A percentile compares a stretch with the other conserved stretches of the same genome.
Conservation (phyloP, 2,329 filamentous ascomycete genomes). For the Aschersonia sp. region DNA sequence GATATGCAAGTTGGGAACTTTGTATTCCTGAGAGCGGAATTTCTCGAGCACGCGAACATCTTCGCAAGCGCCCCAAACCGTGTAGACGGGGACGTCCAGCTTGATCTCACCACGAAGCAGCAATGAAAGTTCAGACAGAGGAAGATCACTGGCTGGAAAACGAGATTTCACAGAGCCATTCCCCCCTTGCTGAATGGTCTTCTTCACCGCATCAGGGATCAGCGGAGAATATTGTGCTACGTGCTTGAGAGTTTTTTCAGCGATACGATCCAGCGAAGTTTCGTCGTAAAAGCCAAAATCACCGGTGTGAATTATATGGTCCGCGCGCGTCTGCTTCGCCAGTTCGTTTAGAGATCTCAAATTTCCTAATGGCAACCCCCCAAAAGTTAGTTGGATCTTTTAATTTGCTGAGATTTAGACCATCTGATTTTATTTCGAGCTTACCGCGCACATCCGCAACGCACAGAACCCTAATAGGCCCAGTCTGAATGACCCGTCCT, state of each 20-base stretch:
- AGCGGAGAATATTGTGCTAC: constrained; percentile 97
- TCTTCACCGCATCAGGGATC: constrained; percentile 64
- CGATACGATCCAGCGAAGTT: constrained; percentile 88
- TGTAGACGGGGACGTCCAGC: constrained; percentile 93
- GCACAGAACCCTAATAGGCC: constrained; percentile 52
- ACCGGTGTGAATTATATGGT: constrained; percentile 97
- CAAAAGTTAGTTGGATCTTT: background rate
- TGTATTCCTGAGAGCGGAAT: constrained; percentile 95
- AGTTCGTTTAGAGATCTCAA: constrained; percentile 91
- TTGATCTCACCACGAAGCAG: constrained; percentile 81
- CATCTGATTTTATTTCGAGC: background rate
- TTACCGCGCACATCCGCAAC: constrained; percentile 59
- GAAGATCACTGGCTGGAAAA: constrained; percentile 67
- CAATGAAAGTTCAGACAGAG: constrained; percentile 81
- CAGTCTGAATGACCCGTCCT: constrained; percentile 50
- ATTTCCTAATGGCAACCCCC: constrained; percentile 53
- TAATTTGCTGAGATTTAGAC: too few relatives aligned
- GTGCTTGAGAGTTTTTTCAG: constrained; percentile 96
- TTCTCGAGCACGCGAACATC: constrained; percentile 96
- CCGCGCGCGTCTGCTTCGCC: constrained; percentile 83
- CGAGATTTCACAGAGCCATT: constrained; percentile 73
- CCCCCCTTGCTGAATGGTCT: constrained; percentile 49
- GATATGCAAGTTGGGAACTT: constrained; percentile 92
- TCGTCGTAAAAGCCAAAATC: constrained; percentile 99
- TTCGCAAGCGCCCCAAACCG: constrained; percentile 97